Conservation (phyloP, 768 basidiomycete species). For the Amanita rubescens region DNA sequence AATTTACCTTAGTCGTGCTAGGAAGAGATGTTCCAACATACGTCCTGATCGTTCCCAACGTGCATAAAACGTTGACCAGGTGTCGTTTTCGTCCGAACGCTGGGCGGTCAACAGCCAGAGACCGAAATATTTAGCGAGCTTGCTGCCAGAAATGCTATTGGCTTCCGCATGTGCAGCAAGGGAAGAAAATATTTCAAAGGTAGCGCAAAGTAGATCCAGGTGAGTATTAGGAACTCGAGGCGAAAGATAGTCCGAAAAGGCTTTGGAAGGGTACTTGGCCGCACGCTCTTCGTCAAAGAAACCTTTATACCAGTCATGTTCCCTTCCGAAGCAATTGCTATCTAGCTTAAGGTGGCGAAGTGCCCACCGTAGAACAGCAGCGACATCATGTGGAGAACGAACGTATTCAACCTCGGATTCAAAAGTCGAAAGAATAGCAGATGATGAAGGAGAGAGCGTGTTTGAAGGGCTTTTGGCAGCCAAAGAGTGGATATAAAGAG, state of each 20-base stretch:
- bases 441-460: constrained; percentile 44
- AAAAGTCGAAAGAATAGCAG: constrained; percentile 44
- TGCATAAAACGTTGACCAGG: constrained; percentile 59
- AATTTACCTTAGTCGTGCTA: constrained; percentile 60
- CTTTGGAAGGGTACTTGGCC: constrained; percentile 51
- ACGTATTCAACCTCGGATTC: constrained; percentile 58
- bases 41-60: constrained; percentile 72
- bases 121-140: constrained; percentile 65
- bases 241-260: constrained; percentile 53
- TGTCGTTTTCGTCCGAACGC: constrained; percentile 41
- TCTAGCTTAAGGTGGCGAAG: constrained; percentile 66
- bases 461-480: constrained; percentile 35
- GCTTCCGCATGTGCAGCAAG: constrained; percentile 66
- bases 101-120: constrained; percentile 59
- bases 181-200: constrained; percentile 57
- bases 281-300: constrained; percentile 57
- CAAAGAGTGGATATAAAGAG: constrained; percentile 64
- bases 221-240: constrained; percentile 57
- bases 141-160: constrained; percentile 73
- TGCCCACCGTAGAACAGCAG: constrained; percentile 77
- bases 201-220: constrained; percentile 46
- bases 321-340: constrained; percentile 50
- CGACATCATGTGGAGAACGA: constrained; percentile 68
- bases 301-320: constrained; percentile 58
- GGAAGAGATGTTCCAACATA: constrained; percentile 69